These are phyloP conservation scores for Pseudocercospora cruenta DNA, from an alignment of 2,329 filamentous ascomycete species.

Conservation along the genomic window DNA sequence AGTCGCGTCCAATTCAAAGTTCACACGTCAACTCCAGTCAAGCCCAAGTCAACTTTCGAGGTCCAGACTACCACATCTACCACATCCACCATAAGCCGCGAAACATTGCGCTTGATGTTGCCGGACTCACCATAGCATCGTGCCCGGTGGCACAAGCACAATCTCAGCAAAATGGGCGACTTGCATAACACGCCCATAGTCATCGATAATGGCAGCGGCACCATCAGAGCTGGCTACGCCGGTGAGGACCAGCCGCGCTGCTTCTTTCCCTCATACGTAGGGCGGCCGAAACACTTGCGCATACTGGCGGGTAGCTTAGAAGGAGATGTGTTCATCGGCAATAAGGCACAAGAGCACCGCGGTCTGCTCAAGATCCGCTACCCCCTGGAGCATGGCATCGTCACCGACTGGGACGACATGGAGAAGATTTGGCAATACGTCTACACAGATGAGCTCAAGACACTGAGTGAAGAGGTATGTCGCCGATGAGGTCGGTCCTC, in stretches of 20 bases:
- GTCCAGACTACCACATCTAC: not conserved
- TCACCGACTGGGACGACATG: conserved; percentile 99
- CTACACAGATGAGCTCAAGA: conserved; percentile 94
- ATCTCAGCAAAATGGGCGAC: conserved; percentile 58
- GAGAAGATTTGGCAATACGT: conserved; percentile 99
- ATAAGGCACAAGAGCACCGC: conserved; percentile 85
- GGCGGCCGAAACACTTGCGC: conserved; percentile 89
- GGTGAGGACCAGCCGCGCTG: conserved; percentile 95
- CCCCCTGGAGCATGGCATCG: conserved; percentile 94
- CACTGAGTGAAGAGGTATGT: conserved; percentile 87
- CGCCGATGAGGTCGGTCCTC: conserved; percentile 28
- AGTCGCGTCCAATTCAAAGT: too few species aligned
- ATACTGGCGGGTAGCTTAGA: conserved; percentile 96
- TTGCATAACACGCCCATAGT: conserved; percentile 98
- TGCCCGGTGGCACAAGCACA: conserved; percentile 24
- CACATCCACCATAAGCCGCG: not conserved
- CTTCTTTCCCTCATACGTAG: conserved; percentile 96
- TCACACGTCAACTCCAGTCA: conserved; percentile 1
- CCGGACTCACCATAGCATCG: conserved; percentile 26
- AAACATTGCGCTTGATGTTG: conserved; percentile 21
- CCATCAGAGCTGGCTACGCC: conserved; percentile 94
- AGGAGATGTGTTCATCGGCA: conserved; percentile 95
- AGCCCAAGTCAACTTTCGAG: not conserved
- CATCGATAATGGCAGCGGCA: conserved; percentile 97
- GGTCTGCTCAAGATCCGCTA: conserved; percentile 95